These are phyloP conservation scores for Trichoderma atroviride DNA, from an alignment of 2,329 filamentous ascomycete genomes.

Conservation along the genomic window DNA sequence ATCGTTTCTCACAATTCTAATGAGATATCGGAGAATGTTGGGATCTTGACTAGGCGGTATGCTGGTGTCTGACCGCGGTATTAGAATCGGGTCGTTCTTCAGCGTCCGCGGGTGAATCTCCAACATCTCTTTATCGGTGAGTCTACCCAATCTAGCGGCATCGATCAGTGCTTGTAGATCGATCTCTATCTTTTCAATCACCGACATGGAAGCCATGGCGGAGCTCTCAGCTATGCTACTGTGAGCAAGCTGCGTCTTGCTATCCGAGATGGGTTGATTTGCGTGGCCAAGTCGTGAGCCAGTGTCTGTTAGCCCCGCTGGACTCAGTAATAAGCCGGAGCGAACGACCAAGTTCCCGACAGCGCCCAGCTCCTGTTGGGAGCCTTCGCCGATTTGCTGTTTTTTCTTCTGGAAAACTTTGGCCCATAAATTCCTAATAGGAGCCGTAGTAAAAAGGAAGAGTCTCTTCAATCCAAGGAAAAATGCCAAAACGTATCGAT, in stretches of 20 bases:
- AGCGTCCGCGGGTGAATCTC: slow-evolving; percentile 47
- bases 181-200: slow-evolving; percentile 30
- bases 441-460: slow-evolving; percentile 31
- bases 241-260: not conserved
- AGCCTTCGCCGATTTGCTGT: slow-evolving; percentile 29
- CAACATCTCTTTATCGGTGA: slow-evolving; percentile 36
- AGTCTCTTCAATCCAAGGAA: slow-evolving; percentile 34
- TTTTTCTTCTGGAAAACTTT: slow-evolving; percentile 35
- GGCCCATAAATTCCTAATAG: slow-evolving; percentile 30
- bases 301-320: not conserved
- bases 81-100: slow-evolving; percentile 45
- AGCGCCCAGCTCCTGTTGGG: slow-evolving; percentile 32
- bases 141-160: slow-evolving; percentile 36
- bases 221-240: slow-evolving; percentile 16
- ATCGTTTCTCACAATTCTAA: slow-evolving; percentile 18
- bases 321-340: slow-evolving; percentile 6
- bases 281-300: not conserved
- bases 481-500: slow-evolving; percentile 37
- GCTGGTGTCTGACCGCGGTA: slow-evolving; percentile 33
- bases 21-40: slow-evolving; percentile 38
- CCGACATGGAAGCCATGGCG: not conserved
- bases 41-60: slow-evolving; percentile 47
- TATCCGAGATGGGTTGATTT: not conserved
- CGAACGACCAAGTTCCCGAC: slow-evolving; percentile 31
- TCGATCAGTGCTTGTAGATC: slow-evolving; percentile 40